Base-by-base conservation (phyloP, 768 basidiomycete species). In the Phaeotremella fagi region DNA sequence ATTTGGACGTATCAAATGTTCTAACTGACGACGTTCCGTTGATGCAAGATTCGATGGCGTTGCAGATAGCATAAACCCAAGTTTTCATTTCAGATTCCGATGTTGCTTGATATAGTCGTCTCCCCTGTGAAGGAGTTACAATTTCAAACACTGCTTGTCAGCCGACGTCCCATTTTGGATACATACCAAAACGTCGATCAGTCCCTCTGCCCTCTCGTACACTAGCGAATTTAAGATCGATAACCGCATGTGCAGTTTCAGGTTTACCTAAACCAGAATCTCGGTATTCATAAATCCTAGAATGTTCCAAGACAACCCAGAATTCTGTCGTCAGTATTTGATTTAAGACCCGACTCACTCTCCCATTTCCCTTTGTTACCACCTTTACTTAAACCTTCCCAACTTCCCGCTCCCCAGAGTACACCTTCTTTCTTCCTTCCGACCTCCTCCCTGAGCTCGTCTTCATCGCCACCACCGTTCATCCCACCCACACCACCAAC, bases 351-450 rank as follows among this genome's bases (percentile, higher is more conserved):
- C 24, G 12, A 70, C 69, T 66, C 50, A 70, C 69, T 72, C 49
- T 74, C 73, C 71, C 71, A 74, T 51, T 67, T 72, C 18, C 56
- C 59, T 44, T 70, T 74, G 4, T 57, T 50, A 14, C 59, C 55
- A 14, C 45, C 53, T 28, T 61, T 63, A 25, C 63, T 64, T 28
- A 74, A 53, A 11, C 65, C 71, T 38, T 74, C 73, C 73, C 73
- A 74, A 3, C 55, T 58, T 2, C 73, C 71, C 15, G 61, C 44
- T 45, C 65, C 68, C 73, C 73, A 74, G 7, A 74, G 42, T 15
- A 74, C 60, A n/a, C 73, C 73, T 54, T 74, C 73, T 45, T 65
- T 68, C 60, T 72, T 72, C 42, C 71, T 53, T 16, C 73, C 73
- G 1, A 61, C 68, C 26, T 56, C 57, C 48, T 66, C 68, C 28